Evolutionary conservation across 306 rosid species (phyloP).

Genomic region (Argentina anserina): DNA sequence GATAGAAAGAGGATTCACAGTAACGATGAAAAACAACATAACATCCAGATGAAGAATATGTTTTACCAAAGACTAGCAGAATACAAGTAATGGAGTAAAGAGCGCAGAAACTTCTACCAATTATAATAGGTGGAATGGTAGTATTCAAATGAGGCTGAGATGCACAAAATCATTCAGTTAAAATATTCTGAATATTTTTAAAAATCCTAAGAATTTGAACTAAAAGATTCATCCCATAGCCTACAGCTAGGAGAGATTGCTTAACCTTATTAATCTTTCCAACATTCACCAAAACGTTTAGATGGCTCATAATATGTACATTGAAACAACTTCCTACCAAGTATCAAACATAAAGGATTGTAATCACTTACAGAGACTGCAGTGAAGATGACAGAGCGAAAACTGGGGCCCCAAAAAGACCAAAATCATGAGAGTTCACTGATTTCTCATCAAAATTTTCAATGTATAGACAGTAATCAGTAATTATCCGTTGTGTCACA

Average conservation of each 20-base stretch:
- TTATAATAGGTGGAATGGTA: not conserved
- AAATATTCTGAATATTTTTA: not conserved
- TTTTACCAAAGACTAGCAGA: not conserved
- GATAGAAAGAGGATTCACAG: not conserved
- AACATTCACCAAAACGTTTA: not conserved
- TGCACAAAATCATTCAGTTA: not conserved
- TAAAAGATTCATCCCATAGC: not conserved
- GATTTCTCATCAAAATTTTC: slow-evolving; percentile 55
- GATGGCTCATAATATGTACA: not conserved
- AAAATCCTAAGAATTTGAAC: not conserved
- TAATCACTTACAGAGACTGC: slow-evolving; percentile 63
- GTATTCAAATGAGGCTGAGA: not conserved
- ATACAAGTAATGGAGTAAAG: not conserved
- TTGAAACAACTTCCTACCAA: not conserved
- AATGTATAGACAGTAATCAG: slow-evolving; percentile 56
- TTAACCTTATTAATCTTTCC: not conserved
- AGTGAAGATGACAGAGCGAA: slow-evolving; percentile 68
- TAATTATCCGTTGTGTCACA: slow-evolving; percentile 43
- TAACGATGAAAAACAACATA: not conserved
- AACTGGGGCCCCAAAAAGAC: slow-evolving; percentile 55
- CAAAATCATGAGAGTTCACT: slow-evolving; percentile 30
- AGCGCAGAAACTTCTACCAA: not conserved
- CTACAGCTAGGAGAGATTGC: not conserved
- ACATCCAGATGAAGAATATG: not conserved
- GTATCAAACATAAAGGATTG: slow-evolving; percentile 3